phyloP scores from a whole-genome alignment of 495 filamentous ascomycete species.

The Talaromyces trachyspermus region DNA sequence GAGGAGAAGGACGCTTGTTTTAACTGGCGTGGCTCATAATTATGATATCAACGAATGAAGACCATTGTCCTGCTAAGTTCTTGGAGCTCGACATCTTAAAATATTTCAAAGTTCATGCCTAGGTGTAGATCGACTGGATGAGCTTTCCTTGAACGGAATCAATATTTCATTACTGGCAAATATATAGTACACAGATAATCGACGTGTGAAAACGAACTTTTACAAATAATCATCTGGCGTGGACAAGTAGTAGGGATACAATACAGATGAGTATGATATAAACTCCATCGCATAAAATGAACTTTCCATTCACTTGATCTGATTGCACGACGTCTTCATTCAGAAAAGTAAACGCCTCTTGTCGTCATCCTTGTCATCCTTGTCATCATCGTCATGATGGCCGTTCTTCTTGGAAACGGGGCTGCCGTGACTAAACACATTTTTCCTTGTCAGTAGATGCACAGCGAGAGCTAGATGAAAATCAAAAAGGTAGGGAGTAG shows the following conservation, averaged over 20 bases:
- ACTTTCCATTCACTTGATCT: neutral
- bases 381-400: constrained; percentile 22
- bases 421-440: constrained; percentile 61
- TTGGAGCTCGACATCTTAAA: too few relatives aligned
- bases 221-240: too few relatives aligned
- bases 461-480: constrained; percentile 8
- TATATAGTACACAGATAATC: constrained; percentile 1
- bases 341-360: constrained; percentile 27
- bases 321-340: neutral
- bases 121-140: too few relatives aligned
- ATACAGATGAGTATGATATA: too few relatives aligned
- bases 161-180: neutral
- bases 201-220: neutral
- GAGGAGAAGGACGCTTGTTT: neutral
- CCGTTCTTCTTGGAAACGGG: constrained; percentile 52
- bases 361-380: constrained; percentile 19
- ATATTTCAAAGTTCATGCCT: too few relatives aligned
- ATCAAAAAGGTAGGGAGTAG: neutral
- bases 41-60: constrained; percentile 2
- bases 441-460: too few relatives aligned
- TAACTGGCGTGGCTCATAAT: constrained; percentile 2
- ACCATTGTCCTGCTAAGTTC: neutral
- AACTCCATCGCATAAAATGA: neutral
- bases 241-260: too few relatives aligned
- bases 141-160: too few relatives aligned